Percentiles rank a stretch among this genome's conserved stretches.
These are phyloP conservation scores for Rhizomucor miehei DNA, from an alignment of 371 early-diverging fungal species.

Conservation along the genomic window DNA sequence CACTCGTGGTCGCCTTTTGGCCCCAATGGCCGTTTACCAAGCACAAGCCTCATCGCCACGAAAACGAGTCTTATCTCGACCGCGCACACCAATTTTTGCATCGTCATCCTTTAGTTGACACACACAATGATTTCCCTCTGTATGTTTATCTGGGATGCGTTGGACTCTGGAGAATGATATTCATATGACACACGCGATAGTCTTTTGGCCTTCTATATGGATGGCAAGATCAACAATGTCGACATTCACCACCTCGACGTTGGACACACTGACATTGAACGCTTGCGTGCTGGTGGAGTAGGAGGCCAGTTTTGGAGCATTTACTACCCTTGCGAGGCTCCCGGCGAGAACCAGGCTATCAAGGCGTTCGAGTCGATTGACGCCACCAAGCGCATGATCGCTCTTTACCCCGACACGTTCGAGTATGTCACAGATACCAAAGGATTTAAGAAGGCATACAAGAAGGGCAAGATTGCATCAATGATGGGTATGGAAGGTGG, in stretches of 20 bases:
- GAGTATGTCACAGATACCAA: slow-evolving; percentile 41
- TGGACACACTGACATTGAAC: slow-evolving; percentile 44
- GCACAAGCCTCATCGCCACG: background rate
- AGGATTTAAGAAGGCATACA: slow-evolving; percentile 44
- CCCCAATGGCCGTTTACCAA: too few relatives aligned
- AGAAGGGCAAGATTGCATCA: slow-evolving; percentile 50
- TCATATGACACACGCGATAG: slow-evolving; percentile 9
- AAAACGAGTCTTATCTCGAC: slow-evolving; percentile 12
- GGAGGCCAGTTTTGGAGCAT: slow-evolving; percentile 67
- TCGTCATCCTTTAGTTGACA: slow-evolving; percentile 36
- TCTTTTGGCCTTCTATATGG: slow-evolving; percentile 24
- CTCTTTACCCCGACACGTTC: slow-evolving; percentile 49
- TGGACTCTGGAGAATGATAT: background rate
- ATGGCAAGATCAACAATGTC: slow-evolving; percentile 40
- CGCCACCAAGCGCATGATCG: slow-evolving; percentile 52
- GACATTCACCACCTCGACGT: slow-evolving; percentile 31
- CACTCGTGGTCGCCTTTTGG: too few relatives aligned
- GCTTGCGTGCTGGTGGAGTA: slow-evolving; percentile 45
- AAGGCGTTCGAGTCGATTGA: slow-evolving; percentile 59
- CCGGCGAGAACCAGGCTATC: slow-evolving; percentile 30
- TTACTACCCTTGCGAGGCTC: slow-evolving; percentile 43
- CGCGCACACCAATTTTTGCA: slow-evolving; percentile 26
- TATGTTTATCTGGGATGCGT: slow-evolving; percentile 8
- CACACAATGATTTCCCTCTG: slow-evolving; percentile 49
- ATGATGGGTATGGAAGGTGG: slow-evolving; percentile 70